Percentiles rank a stretch among this genome's conserved stretches.
These are phyloP conservation scores for Tuber brumale DNA, from an alignment of 495 filamentous ascomycete species.

Conservation along the genomic window DNA sequence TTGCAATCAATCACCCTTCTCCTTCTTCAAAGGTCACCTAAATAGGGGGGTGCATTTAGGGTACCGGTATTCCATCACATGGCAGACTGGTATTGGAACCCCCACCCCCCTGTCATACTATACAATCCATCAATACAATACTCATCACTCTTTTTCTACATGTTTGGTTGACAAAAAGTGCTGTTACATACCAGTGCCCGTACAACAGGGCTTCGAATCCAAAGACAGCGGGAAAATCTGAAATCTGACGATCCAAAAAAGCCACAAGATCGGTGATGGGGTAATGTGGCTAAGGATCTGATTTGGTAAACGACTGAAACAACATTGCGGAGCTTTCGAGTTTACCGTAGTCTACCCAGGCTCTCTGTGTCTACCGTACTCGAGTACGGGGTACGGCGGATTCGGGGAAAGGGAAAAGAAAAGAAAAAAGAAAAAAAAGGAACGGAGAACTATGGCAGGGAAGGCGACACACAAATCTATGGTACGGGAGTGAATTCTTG, in stretches of 20 bases:
- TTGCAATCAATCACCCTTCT: neutral
- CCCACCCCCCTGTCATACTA: neutral
- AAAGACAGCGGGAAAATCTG: constrained; percentile 3
- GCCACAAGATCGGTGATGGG: neutral
- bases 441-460: neutral
- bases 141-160: constrained; percentile 2
- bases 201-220: constrained; percentile 8
- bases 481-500: neutral
- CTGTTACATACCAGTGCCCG: neutral
- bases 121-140: neutral
- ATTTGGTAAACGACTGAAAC: neutral
- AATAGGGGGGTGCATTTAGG: neutral
- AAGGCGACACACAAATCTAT: neutral
- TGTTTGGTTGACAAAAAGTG: neutral
- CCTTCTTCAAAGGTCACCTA: neutral
- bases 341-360: no score
- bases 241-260: neutral
- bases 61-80: neutral
- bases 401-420: neutral
- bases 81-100: neutral
- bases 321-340: neutral
- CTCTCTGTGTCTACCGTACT: neutral
- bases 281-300: neutral
- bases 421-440: neutral
- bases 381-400: neutral